Percentiles rank a stretch among this genome's conserved stretches.
Conservation (phyloP, 1,139 yeast species). For the Zhuliangozyma blackwelliae region DNA sequence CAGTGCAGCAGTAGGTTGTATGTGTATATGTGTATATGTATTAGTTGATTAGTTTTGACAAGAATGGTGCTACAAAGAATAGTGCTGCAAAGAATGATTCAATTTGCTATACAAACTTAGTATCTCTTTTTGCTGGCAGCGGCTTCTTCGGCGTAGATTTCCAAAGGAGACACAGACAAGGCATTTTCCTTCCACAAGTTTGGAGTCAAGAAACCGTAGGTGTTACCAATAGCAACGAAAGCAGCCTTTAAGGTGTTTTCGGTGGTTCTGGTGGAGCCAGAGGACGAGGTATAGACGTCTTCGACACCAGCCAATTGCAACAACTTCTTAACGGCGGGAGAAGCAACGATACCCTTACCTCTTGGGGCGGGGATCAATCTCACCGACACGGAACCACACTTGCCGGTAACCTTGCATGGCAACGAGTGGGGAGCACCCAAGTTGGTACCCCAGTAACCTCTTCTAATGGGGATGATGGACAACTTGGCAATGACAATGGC, state of each 20-base stretch:
- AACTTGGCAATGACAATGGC: constrained; percentile 99
- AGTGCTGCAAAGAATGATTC: neutral
- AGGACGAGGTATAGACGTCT: constrained; percentile 98
- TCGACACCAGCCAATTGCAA: constrained; percentile 99
- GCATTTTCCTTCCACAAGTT: constrained; percentile 93
- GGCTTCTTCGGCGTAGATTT: constrained; percentile 85
- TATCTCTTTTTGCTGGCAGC: constrained; percentile 72
- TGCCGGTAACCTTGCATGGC: constrained; percentile 97
- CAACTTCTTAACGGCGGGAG: constrained; percentile 99
- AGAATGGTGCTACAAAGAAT: constrained; percentile 1
- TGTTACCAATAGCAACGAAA: constrained; percentile 98
- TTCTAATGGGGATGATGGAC: constrained; percentile 98
- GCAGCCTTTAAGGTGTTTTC: constrained; percentile 99
- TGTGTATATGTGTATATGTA: neutral
- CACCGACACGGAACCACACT: constrained; percentile 98
- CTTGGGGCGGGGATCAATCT: constrained; percentile 99
- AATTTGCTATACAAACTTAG: constrained; percentile 28
- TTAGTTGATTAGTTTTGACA: neutral
- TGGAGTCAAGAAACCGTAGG: constrained; percentile 99
- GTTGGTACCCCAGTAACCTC: constrained; percentile 99
- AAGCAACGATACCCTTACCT: constrained; percentile 99
- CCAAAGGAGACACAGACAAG: constrained; percentile 89
- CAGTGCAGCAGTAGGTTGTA: constrained; percentile 32
- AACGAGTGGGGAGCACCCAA: constrained; percentile 99
- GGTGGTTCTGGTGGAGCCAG: constrained; percentile 99